These are phyloP conservation scores for Phytopythium ostracodes DNA, from an alignment of 352 stramenopile genomes.

Conservation along the genomic window DNA sequence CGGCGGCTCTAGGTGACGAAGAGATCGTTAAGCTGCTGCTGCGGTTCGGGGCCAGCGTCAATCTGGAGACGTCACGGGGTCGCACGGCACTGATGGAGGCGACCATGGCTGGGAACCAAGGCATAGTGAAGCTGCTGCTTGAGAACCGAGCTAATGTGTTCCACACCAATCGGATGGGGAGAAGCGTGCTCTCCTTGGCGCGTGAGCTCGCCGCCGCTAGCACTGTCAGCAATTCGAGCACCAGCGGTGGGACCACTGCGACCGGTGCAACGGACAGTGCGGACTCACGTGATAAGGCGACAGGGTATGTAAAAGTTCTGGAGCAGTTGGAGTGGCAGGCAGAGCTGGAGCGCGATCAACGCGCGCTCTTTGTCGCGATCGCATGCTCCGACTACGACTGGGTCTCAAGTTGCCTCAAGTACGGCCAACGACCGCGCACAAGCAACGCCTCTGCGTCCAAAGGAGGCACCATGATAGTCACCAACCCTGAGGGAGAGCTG, in stretches of 20 bases:
- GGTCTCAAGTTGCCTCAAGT: constrained; percentile 36
- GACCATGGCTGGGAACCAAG: constrained; percentile 35
- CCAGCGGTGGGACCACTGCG: neutral
- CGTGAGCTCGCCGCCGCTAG: constrained; percentile 17
- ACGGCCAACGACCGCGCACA: constrained; percentile 10
- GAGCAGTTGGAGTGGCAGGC: constrained; percentile 35
- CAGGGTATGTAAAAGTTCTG: constrained; percentile 19
- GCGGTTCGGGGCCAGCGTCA: constrained; percentile 64
- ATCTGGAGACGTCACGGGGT: constrained; percentile 60
- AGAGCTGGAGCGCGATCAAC: constrained; percentile 47
- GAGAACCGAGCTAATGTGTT: constrained; percentile 52
- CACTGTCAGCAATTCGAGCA: neutral
- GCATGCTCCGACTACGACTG: constrained; percentile 66
- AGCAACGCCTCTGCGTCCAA: constrained; percentile 7
- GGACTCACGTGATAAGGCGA: neutral
- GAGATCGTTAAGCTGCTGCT: constrained; percentile 51
- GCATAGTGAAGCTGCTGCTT: constrained; percentile 56
- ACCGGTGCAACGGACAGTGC: neutral
- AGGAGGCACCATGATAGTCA: neutral
- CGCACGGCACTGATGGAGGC: constrained; percentile 65
- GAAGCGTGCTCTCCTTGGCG: constrained; percentile 40
- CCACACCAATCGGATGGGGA: constrained; percentile 59
- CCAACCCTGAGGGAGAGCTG: constrained; percentile 16
- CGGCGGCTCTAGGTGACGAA: constrained; percentile 38
- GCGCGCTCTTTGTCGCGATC: constrained; percentile 63